Percentiles rank a stretch among this genome's conserved stretches.
phyloP scores from a whole-genome alignment of 2,329 filamentous ascomycete genomes.

The Epichloe aotearoae region DNA sequence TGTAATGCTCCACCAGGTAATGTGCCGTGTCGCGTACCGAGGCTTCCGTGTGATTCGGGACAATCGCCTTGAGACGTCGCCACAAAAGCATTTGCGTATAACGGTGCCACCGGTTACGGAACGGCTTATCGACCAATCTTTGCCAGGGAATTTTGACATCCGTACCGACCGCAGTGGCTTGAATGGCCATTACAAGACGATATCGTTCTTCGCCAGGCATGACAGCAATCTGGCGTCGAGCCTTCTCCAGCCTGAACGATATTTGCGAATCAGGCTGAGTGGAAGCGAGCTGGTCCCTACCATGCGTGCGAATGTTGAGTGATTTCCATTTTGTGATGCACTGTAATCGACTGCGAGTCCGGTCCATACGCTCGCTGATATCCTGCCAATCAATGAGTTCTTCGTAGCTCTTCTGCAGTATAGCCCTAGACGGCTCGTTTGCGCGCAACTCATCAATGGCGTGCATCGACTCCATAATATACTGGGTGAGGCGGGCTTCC shows the following conservation, averaged over 20 bases:
- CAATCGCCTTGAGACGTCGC: constrained; percentile 23
- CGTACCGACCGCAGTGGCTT: constrained; percentile 22
- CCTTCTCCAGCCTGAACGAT: constrained; percentile 30
- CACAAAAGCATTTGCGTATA: constrained; percentile 25
- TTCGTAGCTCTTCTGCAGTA: constrained; percentile 31
- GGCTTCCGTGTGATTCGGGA: constrained; percentile 19
- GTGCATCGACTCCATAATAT: constrained; percentile 39
- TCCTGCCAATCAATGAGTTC: constrained; percentile 50
- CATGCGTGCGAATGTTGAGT: constrained; percentile 22
- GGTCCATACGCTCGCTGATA: constrained; percentile 49
- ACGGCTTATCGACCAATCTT: constrained; percentile 27
- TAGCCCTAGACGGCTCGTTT: constrained; percentile 17
- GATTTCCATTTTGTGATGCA: constrained; percentile 55
- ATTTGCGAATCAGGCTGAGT: constrained; percentile 19
- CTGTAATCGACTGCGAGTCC: constrained; percentile 50
- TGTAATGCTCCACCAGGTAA: constrained; percentile 21
- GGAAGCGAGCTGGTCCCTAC: constrained; percentile 21
- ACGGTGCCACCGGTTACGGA: constrained; percentile 25
- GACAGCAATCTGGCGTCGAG: constrained; percentile 26
- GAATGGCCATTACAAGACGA: constrained; percentile 29
- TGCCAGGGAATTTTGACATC: constrained; percentile 39
- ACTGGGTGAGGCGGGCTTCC: constrained; percentile 36
- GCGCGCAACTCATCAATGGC: constrained; percentile 28
- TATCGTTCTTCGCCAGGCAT: constrained; percentile 33
- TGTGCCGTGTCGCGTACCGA: constrained; percentile 22